Conservation (phyloP, 1,284 basidiomycete species). For the Fomitopsis palustris region DNA sequence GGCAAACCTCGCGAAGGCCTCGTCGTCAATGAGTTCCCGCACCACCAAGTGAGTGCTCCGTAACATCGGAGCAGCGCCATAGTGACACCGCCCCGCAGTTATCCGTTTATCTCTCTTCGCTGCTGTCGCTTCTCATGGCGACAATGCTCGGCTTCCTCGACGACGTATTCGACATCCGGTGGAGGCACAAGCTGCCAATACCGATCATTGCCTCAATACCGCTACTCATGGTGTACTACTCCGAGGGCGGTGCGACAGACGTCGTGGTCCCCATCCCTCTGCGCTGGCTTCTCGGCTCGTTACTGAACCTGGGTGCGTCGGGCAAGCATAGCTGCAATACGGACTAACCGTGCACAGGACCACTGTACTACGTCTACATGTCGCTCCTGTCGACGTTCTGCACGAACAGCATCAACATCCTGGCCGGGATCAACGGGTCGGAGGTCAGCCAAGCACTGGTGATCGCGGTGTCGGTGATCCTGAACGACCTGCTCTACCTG, state of each 20-base stretch:
- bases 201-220: conserved; percentile 95
- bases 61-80: not conserved
- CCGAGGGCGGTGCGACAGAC: conserved; percentile 89
- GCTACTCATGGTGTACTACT: conserved; percentile 93
- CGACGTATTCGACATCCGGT: conserved; percentile 98
- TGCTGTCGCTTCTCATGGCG: conserved; percentile 88
- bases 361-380: conserved; percentile 97
- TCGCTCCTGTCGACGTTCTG: conserved; percentile 93
- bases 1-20: conserved; percentile 54
- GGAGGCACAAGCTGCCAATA: conserved; percentile 97
- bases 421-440: conserved; percentile 96
- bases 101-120: conserved; percentile 88
- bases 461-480: conserved; percentile 85
- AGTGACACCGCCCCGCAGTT: conserved; percentile 45
- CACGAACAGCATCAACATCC: conserved; percentile 98
- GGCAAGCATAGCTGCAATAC: conserved; percentile 3
- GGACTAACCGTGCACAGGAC: conserved; percentile 47
- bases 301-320: conserved; percentile 83
- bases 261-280: conserved; percentile 91
- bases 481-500: conserved; percentile 92
- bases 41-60: conserved; percentile 66
- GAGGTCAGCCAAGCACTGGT: conserved; percentile 93
- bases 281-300: conserved; percentile 65
- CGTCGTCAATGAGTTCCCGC: conserved; percentile 73
- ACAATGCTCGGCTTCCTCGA: conserved; percentile 95